Evolutionary conservation across 1,284 basidiomycete species (phyloP), one percentile per base, ranked within the genome.

Genomic region (Rhizopogon parksii): DNA sequence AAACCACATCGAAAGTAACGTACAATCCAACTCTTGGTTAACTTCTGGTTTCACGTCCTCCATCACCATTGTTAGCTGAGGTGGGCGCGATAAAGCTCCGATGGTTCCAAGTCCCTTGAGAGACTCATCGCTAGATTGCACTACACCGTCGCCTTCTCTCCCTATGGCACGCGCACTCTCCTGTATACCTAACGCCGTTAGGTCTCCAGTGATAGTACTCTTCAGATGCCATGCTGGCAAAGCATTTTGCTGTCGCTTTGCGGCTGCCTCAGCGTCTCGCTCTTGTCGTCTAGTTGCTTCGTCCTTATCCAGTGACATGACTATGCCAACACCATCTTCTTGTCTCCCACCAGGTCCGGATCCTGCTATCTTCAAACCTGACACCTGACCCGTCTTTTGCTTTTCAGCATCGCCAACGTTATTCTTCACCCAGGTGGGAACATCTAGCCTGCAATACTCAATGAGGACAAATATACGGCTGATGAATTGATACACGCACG

Each of bases 151-250:
- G 35, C 56, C 57, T 42, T 59, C 61, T 17, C 64, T 61, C 4
- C 64, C 68, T 53, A 78, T 73, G 9, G 69, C 67, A 51, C 80
- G 71, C 15, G 76, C 79, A 55, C 64, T 79, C 61, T 88, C 84
- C 57, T 79, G 77, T 53, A 88, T 76, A 15, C 94, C 95, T 25
- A 95, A 74, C 15, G 91, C 85, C 0, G 95, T 97, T 56, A 90
- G 72, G 59, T 95, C 86, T 15, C 93, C 94, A 11, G 92, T 88
- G 57, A 99, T 90, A 3, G 95, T 99, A 65, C 91, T 95, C 66
- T 91, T 87, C 55, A 93, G 77, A 71, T 96, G 89, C 95, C 95
- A 98, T 7, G 85, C 78, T 0, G 95, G 95, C 40, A 99, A 71
- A 0, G 85, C 82, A 64, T 98, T 98, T 72, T 97, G 93, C 66